Evolutionary conservation across 2,329 filamentous ascomycete species (phyloP).

Genomic region (Penicillium sp.): DNA sequence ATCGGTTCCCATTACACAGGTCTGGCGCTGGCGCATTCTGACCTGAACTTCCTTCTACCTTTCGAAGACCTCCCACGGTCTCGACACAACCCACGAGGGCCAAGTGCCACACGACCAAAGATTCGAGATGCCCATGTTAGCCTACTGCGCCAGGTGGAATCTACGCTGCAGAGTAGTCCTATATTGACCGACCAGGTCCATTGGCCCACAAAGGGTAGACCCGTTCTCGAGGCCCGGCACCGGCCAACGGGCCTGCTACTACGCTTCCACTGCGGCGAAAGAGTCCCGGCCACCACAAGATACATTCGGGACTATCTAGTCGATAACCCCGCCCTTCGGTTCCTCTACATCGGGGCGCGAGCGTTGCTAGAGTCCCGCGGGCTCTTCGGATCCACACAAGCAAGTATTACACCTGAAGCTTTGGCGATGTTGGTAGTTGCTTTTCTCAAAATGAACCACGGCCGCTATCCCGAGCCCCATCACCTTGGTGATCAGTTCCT

Average conservation of each 20-base stretch:
- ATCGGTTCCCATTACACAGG: conserved; percentile 58
- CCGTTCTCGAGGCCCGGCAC: conserved; percentile 44
- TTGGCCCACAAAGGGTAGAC: conserved; percentile 26
- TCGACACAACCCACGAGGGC: conserved; percentile 25
- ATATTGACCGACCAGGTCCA: conserved; percentile 22
- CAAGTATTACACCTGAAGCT: conserved; percentile 56
- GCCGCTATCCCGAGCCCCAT: conserved; percentile 27
- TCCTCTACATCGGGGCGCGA: conserved; percentile 53
- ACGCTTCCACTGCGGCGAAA: conserved; percentile 52
- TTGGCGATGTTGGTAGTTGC: conserved; percentile 60
- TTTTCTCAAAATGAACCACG: conserved; percentile 49
- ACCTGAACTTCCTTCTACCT: conserved; percentile 53
- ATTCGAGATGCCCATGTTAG: conserved; percentile 24
- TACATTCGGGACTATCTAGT: conserved; percentile 49
- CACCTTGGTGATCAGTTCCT: conserved; percentile 48
- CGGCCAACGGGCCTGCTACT: conserved; percentile 50
- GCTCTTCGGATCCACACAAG: conserved; percentile 48
- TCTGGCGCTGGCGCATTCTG: conserved; percentile 54
- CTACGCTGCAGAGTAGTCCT: conserved; percentile 19
- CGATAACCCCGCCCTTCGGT: conserved; percentile 51
- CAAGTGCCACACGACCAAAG: conserved; percentile 36
- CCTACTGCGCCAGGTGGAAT: conserved; percentile 25
- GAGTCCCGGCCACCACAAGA: conserved; percentile 38
- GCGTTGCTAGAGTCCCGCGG: conserved; percentile 52
- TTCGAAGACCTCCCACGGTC: conserved; percentile 27